Evolutionary conservation across 2,329 filamentous ascomycete genomes (phyloP).

Genomic region (Fusarium illudens): DNA sequence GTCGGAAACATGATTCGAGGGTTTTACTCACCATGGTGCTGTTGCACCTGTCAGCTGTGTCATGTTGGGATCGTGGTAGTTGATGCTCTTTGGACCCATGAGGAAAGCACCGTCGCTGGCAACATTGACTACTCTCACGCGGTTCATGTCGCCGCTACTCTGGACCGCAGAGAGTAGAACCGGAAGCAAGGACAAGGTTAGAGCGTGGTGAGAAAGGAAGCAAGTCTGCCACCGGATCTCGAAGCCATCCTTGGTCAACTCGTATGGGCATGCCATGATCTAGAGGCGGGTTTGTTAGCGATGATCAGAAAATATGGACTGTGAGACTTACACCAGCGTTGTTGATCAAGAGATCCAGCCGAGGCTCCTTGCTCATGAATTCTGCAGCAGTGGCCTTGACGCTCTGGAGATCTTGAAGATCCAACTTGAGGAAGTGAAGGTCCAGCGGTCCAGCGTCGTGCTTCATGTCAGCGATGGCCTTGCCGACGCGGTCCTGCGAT

Average conservation of each 20-base stretch:
- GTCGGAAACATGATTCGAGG: rapidly evolving
- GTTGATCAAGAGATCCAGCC: conserved; percentile 36
- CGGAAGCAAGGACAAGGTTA: conserved; percentile 32
- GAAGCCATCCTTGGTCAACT: conserved; percentile 33
- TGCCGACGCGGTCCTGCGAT: conserved; percentile 28
- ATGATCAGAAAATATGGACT: background rate
- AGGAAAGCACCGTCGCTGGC: conserved; percentile 32
- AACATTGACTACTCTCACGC: conserved; percentile 39
- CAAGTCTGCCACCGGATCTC: conserved; percentile 38
- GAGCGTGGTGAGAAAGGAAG: conserved; percentile 33
- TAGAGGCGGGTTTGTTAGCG: conserved; percentile 23
- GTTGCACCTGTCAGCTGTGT: conserved; percentile 18
- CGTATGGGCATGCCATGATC: conserved; percentile 35
- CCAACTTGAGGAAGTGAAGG: conserved; percentile 35
- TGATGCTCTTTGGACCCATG: conserved; percentile 29
- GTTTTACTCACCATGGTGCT: conserved; percentile 18
- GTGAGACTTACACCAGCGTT: conserved; percentile 42
- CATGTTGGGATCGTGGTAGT: conserved; percentile 38
- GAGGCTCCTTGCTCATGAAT: conserved; percentile 27
- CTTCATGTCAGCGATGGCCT: conserved; percentile 34
- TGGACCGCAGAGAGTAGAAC: conserved; percentile 23
- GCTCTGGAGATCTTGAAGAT: conserved; percentile 33
- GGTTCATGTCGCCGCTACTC: conserved; percentile 9
- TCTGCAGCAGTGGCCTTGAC: conserved; percentile 25
- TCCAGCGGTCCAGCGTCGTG: conserved; percentile 16